Base-by-base conservation (phyloP, 108 stramenopile species). In the Asterionellopsis glacialis region DNA sequence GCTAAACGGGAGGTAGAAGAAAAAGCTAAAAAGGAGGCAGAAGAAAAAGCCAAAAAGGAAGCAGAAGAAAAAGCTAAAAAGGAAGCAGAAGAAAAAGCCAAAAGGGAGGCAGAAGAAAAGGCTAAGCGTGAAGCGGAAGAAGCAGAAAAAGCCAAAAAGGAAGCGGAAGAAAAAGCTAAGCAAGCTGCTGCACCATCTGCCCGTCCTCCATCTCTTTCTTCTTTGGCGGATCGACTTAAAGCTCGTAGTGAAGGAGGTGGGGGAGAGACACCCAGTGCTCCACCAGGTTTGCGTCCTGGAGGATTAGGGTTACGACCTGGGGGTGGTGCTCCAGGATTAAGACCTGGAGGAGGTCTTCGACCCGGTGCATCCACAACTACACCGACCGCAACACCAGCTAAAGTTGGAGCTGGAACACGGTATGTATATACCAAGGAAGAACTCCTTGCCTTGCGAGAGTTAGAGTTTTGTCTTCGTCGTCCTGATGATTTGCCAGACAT, bases 401-500 rank as follows among this genome's bases (percentile, higher is more conserved):
- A 53, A 24, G 25, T 14, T 23, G 25, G 51, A 33, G 33, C 33
- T 53, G 51, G 51, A 21, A 24, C 1, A 3, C 18, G 51, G 22
- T 9, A 25, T 25, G 51, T 53, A 3, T 24, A 25, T 9, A 24
- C 51, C 7, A 53, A 53, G 22, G 51, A 53, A 24, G 51, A 53
- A 53, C 25, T 53, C 12, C 51, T 53, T 5, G 33, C 33, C 33
- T 7, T 33, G 33, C 33, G 33, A 50, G 45, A 45, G 3, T 41
- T 70, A 9, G 76, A 67, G 18, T 55, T 63, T 28, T 82, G 75
- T 41, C 57, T 49, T 53, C 49, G 48, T 47, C 72, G 81, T 41
- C 81, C 81, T 10, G 58, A 51, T 1, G 57, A 67, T 26, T 53
- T 82, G 0, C 73, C 68, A 12, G 70, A 71, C 45, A 52, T 74